A percentile compares a stretch with the other conserved stretches of the same genome.
phyloP scores from a whole-genome alignment of 169 alveolate genomes.

The Plasmodium gaboni region DNA sequence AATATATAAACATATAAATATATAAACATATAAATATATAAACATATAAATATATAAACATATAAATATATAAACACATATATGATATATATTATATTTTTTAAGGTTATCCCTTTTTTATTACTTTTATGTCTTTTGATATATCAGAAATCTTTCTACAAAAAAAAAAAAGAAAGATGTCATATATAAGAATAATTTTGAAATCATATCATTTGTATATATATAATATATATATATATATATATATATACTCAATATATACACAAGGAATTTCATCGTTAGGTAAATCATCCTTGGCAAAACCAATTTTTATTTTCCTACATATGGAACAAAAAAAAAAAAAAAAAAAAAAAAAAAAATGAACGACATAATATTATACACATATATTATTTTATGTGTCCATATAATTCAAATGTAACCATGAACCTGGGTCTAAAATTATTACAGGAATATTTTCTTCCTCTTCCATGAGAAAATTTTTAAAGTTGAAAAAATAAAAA shows the following conservation, averaged over 20 bases:
- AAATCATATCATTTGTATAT: too few species aligned
- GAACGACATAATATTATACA: background rate
- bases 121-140: slow-evolving; percentile 56
- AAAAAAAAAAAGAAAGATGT: background rate
- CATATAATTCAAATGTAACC: slow-evolving; percentile 24
- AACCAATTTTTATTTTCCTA: slow-evolving; percentile 74
- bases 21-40: background rate
- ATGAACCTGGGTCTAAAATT: slow-evolving; percentile 75
- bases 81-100: background rate
- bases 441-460: slow-evolving; percentile 46
- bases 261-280: slow-evolving; percentile 50
- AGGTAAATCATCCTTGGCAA: slow-evolving; percentile 55
- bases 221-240: background rate
- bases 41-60: background rate
- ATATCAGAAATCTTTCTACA: slow-evolving; percentile 21
- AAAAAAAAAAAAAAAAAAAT: too few species aligned
- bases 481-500: slow-evolving; percentile 1
- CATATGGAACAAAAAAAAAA: background rate
- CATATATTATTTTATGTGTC: background rate
- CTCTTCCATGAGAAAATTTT: slow-evolving; percentile 30
- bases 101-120: background rate
- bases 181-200: too few species aligned
- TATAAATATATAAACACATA: too few species aligned
- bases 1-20: slow-evolving; percentile 3
- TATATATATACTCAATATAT: slow-evolving; percentile 53